phyloP scores from a whole-genome alignment of 306 rosid genomes.

The Mimosa pudica region DNA sequence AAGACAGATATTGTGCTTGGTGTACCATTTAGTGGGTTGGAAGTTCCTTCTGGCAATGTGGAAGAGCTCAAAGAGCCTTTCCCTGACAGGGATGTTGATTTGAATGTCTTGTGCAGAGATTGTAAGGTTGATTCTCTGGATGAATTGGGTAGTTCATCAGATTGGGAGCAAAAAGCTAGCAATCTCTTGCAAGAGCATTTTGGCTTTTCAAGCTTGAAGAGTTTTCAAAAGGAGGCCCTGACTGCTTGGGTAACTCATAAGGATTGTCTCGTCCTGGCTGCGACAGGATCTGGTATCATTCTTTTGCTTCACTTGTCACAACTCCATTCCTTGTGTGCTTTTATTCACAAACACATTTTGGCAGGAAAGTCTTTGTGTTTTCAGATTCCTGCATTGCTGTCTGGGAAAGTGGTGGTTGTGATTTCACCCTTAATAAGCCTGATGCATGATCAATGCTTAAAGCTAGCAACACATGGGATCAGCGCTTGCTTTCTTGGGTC shows the following conservation, averaged over 20 bases:
- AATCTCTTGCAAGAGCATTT: constrained; percentile 67
- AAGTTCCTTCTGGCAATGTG: constrained; percentile 13
- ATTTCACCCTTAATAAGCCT: constrained; percentile 92
- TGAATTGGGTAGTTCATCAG: constrained; percentile 36
- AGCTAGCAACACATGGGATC: constrained; percentile 68
- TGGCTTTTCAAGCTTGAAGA: constrained; percentile 61
- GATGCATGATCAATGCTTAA: constrained; percentile 97
- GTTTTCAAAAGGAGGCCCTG: constrained; percentile 86
- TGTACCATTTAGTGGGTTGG: neutral
- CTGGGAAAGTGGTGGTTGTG: constrained; percentile 94
- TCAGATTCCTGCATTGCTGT: constrained; percentile 88
- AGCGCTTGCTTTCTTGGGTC: constrained; percentile 97
- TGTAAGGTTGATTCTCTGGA: constrained; percentile 17
- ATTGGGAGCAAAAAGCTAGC: constrained; percentile 59
- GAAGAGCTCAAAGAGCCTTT: constrained; percentile 39
- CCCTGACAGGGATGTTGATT: constrained; percentile 22
- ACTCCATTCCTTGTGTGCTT: constrained; percentile 28
- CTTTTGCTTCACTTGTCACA: constrained; percentile 20
- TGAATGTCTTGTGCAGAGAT: constrained; percentile 26
- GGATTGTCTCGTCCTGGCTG: constrained; percentile 89
- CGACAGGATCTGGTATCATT: constrained; percentile 84
- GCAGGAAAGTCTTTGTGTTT: constrained; percentile 93
- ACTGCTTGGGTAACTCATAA: constrained; percentile 64
- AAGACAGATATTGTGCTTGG: constrained; percentile 30
- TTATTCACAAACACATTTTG: constrained; percentile 32